Base-by-base conservation (phyloP, 2,329 filamentous ascomycete species). In the Aplosporella prunicola region DNA sequence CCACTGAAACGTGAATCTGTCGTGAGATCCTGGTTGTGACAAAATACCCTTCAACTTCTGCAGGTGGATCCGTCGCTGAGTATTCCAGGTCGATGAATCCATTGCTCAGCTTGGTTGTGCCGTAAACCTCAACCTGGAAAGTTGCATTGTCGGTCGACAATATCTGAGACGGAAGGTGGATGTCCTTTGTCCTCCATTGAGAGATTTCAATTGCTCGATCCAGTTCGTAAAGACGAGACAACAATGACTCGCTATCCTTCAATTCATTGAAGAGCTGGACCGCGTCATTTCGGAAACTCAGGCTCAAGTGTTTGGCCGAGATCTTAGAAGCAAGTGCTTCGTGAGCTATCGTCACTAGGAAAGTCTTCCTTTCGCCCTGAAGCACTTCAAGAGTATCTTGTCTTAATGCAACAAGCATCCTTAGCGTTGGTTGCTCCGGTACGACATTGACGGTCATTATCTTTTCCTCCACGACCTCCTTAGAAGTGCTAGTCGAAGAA, bases 351-450 rank as follows among this genome's bases (percentile, higher is more conserved):
- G 82, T 88, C 11, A 95, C 71, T 0, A 75, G 80, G 52, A 96
- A 93, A 1, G 68, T 67, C 48, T 78, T 80, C 15, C 73, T 74
- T 59, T 98, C 89, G 28, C 91, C 91, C 62, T 96, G 89, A 5
- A 98, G 68, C 9, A 98, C 72, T 87, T 94, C 95, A 23, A 94
- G 66, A 8, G 86, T 83, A 15, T 82, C 84, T 51, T 95, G 88
- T 0, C 82, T 76, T 1, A 95, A 69, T 9, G 81, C 85, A 3
- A 80, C 82, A 6, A 79, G 79, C 14, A 95, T 71, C 3, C 78
- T 64, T 3, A 96, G 65, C 3, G 84, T 63, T 5, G 91, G 91
- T 55, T 95, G 86, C 29, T 77, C 68, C 3, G 78, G 71, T 40
- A 95, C 87, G 16, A 93, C 84, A 35, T 75, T 85, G 27, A 93